Conservation (phyloP, 1,284 basidiomycete genomes). For the Heterobasidion occidentale region DNA sequence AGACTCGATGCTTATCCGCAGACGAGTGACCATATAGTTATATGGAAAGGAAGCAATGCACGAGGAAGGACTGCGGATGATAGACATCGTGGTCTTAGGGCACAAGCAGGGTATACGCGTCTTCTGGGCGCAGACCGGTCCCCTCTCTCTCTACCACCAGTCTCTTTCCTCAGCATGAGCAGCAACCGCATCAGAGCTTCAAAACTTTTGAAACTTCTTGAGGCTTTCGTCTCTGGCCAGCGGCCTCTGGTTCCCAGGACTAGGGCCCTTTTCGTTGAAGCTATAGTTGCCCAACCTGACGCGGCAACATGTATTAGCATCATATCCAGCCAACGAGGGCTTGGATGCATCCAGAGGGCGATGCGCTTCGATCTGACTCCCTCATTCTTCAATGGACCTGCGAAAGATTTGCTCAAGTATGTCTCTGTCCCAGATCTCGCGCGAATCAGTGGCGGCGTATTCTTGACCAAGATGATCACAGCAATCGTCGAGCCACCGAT, state of each 20-base stretch:
- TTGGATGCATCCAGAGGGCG: slow-evolving; percentile 32
- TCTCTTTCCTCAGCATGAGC: background rate
- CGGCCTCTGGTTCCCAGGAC: background rate
- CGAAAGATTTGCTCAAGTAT: slow-evolving; percentile 30
- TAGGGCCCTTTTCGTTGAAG: slow-evolving; percentile 36
- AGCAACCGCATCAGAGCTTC: background rate
- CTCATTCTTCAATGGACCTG: slow-evolving; percentile 37
- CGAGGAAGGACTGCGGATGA: too few relatives aligned
- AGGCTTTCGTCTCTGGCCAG: background rate
- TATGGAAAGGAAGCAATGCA: too few relatives aligned
- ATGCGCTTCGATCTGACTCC: slow-evolving; percentile 34
- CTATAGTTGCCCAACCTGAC: slow-evolving; percentile 33
- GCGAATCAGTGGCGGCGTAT: slow-evolving; percentile 33
- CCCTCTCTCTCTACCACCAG: too few relatives aligned
- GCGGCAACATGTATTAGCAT: slow-evolving; percentile 30
- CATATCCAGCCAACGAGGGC: slow-evolving; percentile 33
- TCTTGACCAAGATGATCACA: slow-evolving; percentile 32
- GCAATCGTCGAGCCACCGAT: slow-evolving; percentile 44
- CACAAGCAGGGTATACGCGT: too few relatives aligned
- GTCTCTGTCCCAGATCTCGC: slow-evolving; percentile 30
- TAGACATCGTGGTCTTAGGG: too few relatives aligned
- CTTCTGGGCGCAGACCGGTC: too few relatives aligned
- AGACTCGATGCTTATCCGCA: too few relatives aligned
- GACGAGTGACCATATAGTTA: too few relatives aligned
- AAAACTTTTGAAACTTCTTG: background rate